Percentiles rank a stretch among this genome's conserved stretches.
phyloP scores from a whole-genome alignment of 352 stramenopile genomes.

The Thalassiosira hispida region DNA sequence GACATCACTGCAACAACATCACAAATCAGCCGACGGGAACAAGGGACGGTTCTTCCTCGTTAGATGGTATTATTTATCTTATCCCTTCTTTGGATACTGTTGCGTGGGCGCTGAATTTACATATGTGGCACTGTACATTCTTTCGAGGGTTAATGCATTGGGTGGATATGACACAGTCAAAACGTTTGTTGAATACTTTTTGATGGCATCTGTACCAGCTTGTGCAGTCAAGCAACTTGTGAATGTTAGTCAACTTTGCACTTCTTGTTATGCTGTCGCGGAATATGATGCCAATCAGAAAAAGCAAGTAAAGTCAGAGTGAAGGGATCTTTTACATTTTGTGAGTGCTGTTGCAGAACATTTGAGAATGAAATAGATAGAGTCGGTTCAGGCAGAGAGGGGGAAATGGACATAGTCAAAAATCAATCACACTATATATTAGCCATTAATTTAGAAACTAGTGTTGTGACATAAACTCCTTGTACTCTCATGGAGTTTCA shows the following conservation, averaged over 20 bases:
- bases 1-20: slow-evolving; percentile 86
- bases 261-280: slow-evolving; percentile 79
- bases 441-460: too few relatives aligned
- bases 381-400: too few relatives aligned
- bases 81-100: slow-evolving; percentile 85
- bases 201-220: slow-evolving; percentile 60
- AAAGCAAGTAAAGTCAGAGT: slow-evolving; percentile 25
- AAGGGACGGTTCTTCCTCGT: slow-evolving; percentile 93
- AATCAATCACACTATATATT: too few relatives aligned
- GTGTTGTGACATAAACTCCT: too few relatives aligned
- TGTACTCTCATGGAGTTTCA: too few relatives aligned
- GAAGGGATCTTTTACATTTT: background rate
- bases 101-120: slow-evolving; percentile 84
- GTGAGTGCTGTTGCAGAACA: too few relatives aligned
- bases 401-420: too few relatives aligned
- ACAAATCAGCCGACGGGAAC: slow-evolving; percentile 92
- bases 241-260: slow-evolving; percentile 80
- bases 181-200: slow-evolving; percentile 37
- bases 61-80: slow-evolving; percentile 87
- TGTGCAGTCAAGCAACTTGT: slow-evolving; percentile 82
- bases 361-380: background rate
- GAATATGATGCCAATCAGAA: slow-evolving; percentile 65
- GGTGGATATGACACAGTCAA: slow-evolving; percentile 22
- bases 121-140: slow-evolving; percentile 75
- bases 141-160: slow-evolving; percentile 30